Evolutionary conservation across 164 flowering plant species (phyloP).

Genomic region (Liriodendron chinense): DNA sequence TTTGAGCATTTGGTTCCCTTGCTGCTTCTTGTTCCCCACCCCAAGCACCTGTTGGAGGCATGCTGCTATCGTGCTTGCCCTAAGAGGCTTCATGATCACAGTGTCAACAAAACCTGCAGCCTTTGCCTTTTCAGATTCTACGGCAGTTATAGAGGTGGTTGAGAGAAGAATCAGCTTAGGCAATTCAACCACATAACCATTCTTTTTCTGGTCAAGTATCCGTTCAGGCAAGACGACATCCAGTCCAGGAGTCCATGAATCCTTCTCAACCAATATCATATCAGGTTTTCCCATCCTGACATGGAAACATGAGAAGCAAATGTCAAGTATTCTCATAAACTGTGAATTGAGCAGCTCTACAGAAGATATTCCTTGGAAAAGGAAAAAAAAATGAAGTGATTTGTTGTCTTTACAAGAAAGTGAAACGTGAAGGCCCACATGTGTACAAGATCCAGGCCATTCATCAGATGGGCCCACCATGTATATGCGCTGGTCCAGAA

Average conservation of each 20-base stretch:
- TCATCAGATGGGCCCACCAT: not conserved
- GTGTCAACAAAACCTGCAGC: conserved; percentile 73
- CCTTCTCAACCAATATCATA: conserved; percentile 81
- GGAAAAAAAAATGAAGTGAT: no score
- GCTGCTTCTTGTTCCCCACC: conserved; percentile 45
- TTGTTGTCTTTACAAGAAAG: no score
- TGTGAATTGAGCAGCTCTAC: no score
- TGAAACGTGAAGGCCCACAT: no score
- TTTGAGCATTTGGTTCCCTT: conserved; percentile 38
- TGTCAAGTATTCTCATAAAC: not conserved
- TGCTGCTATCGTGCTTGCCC: conserved; percentile 82
- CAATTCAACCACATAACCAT: conserved; percentile 26
- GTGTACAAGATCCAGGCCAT: no score
- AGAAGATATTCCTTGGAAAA: no score
- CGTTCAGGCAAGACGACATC: conserved; percentile 24
- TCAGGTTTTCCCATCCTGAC: conserved; percentile 51
- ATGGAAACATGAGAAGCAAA: conserved; percentile 2
- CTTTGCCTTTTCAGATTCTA: conserved; percentile 64
- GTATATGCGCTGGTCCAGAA: not conserved
- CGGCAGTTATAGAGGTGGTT: conserved; percentile 52
- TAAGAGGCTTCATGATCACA: conserved; percentile 78
- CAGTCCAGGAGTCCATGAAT: conserved; percentile 54
- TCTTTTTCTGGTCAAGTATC: conserved; percentile 37
- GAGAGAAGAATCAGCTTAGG: conserved; percentile 81
- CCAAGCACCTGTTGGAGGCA: conserved; percentile 82